These are phyloP conservation scores for Penicillium egyptiacum DNA, from an alignment of 495 filamentous ascomycete genomes.

Conservation along the genomic window DNA sequence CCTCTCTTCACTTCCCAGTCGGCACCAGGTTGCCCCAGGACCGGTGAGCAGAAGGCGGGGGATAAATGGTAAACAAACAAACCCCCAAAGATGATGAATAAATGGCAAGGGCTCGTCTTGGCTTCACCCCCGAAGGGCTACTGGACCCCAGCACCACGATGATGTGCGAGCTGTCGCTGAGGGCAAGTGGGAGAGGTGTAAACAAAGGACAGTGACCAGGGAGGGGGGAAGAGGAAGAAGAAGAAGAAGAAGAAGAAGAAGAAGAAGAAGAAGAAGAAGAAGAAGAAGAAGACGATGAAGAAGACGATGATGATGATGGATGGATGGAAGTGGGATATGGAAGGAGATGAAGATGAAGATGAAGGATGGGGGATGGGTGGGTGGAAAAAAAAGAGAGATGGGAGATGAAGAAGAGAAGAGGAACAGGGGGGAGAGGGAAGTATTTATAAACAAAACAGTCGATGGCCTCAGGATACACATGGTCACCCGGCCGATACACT, in stretches of 20 bases:
- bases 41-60: background rate
- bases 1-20: background rate
- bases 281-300: too few relatives aligned
- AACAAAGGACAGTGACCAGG: background rate
- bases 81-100: background rate
- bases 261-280: background rate
- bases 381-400: background rate
- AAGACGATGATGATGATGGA: background rate
- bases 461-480: background rate
- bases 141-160: too few relatives aligned
- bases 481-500: background rate
- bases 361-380: background rate
- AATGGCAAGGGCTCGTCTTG: background rate
- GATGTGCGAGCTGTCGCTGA: too few relatives aligned
- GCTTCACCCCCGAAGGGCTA: too few relatives aligned
- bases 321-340: background rate
- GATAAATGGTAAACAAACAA: background rate
- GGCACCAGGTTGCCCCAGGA: background rate
- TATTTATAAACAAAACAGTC: background rate
- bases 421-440: background rate
- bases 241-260: background rate
- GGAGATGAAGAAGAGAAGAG: slow-evolving; percentile 11
- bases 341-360: background rate
- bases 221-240: background rate
- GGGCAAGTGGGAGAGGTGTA: too few relatives aligned